Conservation (phyloP, 192 early-diverging fungal species). For the Linnemannia schmuckeri region DNA sequence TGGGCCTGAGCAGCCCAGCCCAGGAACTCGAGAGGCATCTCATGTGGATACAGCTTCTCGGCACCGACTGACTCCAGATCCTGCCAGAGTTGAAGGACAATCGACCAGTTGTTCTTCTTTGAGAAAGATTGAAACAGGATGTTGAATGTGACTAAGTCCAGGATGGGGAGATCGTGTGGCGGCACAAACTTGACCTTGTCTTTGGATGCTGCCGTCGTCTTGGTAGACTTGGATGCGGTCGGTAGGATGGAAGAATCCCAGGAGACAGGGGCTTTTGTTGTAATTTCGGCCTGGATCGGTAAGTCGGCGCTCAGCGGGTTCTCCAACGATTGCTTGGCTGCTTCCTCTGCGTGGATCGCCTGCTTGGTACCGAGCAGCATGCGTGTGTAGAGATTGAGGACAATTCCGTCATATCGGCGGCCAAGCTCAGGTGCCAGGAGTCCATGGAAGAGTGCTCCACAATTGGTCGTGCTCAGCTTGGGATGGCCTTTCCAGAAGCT, state of each 20-base stretch:
- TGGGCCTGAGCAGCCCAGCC: conserved; percentile 42
- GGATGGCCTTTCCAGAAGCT: conserved; percentile 20
- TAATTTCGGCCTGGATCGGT: neutral
- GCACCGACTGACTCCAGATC: conserved; percentile 40
- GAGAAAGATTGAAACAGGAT: conserved; percentile 38
- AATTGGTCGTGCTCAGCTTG: conserved; percentile 42
- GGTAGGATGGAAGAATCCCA: neutral
- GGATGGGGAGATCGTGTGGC: conserved; percentile 12
- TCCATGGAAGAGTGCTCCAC: conserved; percentile 39
- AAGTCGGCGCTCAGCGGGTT: too few relatives aligned
- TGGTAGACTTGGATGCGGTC: neutral
- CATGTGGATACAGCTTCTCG: conserved; percentile 32
- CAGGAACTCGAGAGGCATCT: conserved; percentile 41
- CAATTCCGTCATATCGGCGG: conserved; percentile 36
- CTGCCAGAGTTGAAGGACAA: conserved; percentile 44
- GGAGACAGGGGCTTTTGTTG: neutral
- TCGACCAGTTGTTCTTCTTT: conserved; percentile 34
- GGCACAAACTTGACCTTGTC: neutral
- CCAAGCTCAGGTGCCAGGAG: conserved; percentile 35
- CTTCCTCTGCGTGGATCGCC: conserved; percentile 15
- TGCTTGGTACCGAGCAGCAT: conserved; percentile 35
- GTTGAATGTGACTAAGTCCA: conserved; percentile 30
- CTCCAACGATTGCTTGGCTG: neutral
- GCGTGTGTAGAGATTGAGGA: conserved; percentile 34
- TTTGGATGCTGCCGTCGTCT: neutral